Base-by-base conservation (phyloP, 2,329 filamentous ascomycete genomes). In the Chrysoporthe austroafricana region DNA sequence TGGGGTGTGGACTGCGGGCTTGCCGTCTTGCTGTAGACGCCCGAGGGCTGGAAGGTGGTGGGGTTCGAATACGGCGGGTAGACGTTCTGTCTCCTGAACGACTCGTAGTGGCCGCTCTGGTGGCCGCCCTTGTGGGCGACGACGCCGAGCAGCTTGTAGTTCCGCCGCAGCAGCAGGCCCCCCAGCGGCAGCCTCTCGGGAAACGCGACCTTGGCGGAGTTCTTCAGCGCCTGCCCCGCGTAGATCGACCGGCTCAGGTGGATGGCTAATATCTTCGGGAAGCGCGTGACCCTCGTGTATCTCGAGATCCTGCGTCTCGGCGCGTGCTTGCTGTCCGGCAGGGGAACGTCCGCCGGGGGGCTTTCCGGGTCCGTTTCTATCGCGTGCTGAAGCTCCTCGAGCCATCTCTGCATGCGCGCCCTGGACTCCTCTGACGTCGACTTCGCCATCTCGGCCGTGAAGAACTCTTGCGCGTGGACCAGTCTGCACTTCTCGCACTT, bases 101-200 rank as follows among this genome's bases (percentile, higher is more conserved):
- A 95, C 78, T 99, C 96, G 80, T 99, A 99, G 76, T 99, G 96
- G 0, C 96, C 96, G 74, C 94, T 97, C 75, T 97, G 91, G 77
- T 99, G 96, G 70, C 92, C 96, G 48, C 96, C 96, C 75, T 97
- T 97, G 77, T 99, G 96, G 32, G 93, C 97, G 46, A 99, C 93
- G 46, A 97, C 88, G 14, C 91, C 93, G 0, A 97, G 85, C 5
- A 99, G 84, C 73, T 90, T 93, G 79, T 97, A 99, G 76, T 87
- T 91, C 71, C 89, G 91, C 74, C 91, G 89, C 66, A 91, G 86
- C 56, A 96, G 80, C 34, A 98, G 82, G 0, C 93, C 89, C 1
- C 96, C 96, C 3, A 99, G 82, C 0, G 92, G 88, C 2, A 99
- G 79, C n/a, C 86, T 85, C 78, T 98, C 95, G 0, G 94, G 94